Conservation (phyloP, 208 protist species). For the Trypanosoma boissoni region DNA sequence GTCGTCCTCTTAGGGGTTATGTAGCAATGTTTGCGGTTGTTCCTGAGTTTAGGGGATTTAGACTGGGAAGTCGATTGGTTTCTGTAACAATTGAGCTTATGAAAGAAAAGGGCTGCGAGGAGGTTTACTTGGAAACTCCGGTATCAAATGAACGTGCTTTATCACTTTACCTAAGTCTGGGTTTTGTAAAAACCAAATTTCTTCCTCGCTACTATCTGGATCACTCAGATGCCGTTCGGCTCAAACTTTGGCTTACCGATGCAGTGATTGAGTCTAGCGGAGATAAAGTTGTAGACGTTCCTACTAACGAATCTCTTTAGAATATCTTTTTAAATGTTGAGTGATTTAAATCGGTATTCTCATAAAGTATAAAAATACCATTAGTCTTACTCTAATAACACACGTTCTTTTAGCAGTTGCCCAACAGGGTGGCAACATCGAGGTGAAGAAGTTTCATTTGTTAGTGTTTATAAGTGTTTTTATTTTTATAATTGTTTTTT, state of each 20-base stretch:
- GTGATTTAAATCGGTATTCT: no score
- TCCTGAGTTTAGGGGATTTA: conserved; percentile 82
- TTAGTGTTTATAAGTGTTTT: no score
- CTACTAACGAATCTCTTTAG: no score
- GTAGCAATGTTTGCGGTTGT: conserved; percentile 98
- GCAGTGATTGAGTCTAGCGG: conserved; percentile 14
- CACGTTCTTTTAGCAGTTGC: no score
- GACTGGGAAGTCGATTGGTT: conserved; percentile 92
- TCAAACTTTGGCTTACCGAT: conserved; percentile 92
- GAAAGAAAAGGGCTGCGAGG: conserved; percentile 84
- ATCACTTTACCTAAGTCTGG: conserved; percentile 94
- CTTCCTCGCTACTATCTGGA: conserved; percentile 92
- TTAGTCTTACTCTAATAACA: no score
- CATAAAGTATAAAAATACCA: no score
- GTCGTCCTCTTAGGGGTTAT: conserved; percentile 89
- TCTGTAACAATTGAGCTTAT: conserved; percentile 90
- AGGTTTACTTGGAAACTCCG: conserved; percentile 96
- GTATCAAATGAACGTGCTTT: conserved; percentile 90
- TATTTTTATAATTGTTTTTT: no score
- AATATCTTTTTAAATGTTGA: no score
- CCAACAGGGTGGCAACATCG: no score
- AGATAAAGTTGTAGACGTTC: not conserved
- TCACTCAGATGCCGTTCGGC: conserved; percentile 91
- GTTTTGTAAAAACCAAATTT: conserved; percentile 92
- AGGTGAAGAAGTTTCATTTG: no score